phyloP scores from a whole-genome alignment of 495 filamentous ascomycete species.

The Podospora conica region DNA sequence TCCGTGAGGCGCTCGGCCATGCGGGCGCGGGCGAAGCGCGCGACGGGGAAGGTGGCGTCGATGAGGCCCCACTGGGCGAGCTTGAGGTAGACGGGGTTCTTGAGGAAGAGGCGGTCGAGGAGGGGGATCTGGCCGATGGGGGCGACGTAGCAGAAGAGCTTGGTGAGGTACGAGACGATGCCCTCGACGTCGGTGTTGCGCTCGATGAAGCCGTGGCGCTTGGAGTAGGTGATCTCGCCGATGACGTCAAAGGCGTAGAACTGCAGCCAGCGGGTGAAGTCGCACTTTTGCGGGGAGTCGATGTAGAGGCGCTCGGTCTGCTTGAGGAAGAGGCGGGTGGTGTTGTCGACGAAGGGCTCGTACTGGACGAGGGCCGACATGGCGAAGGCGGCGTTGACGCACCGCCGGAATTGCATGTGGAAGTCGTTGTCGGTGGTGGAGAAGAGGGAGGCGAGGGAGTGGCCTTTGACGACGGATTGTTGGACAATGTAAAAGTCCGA shows the following conservation, averaged over 20 bases:
- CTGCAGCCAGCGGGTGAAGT: constrained; percentile 69
- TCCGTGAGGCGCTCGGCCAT: constrained; percentile 48
- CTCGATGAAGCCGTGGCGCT: constrained; percentile 59
- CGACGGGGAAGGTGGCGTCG: constrained; percentile 56
- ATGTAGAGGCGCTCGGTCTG: constrained; percentile 59
- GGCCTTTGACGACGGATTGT: constrained; percentile 56
- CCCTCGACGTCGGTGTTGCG: constrained; percentile 59
- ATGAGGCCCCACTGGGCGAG: constrained; percentile 43
- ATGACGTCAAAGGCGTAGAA: constrained; percentile 78
- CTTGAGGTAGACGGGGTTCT: constrained; percentile 53
- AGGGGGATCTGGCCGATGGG: constrained; percentile 58
- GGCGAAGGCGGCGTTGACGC: constrained; percentile 66
- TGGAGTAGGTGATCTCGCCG: constrained; percentile 59
- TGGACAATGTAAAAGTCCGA: constrained; percentile 68
- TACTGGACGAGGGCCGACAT: constrained; percentile 66
- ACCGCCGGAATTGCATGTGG: constrained; percentile 63
- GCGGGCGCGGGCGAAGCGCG: constrained; percentile 51
- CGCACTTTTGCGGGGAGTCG: constrained; percentile 44
- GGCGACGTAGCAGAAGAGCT: constrained; percentile 53
- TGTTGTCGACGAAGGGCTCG: constrained; percentile 67
- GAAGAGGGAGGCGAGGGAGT: constrained; percentile 67
- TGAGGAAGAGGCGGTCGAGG: constrained; percentile 54
- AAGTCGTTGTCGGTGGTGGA: constrained; percentile 68
- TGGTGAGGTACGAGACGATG: constrained; percentile 49
- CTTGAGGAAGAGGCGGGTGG: constrained; percentile 55